Percentiles rank a stretch among this genome's conserved stretches.
These are phyloP conservation scores for Macadamia integrifolia DNA, from an alignment of 164 flowering plant species.

Conservation along the genomic window DNA sequence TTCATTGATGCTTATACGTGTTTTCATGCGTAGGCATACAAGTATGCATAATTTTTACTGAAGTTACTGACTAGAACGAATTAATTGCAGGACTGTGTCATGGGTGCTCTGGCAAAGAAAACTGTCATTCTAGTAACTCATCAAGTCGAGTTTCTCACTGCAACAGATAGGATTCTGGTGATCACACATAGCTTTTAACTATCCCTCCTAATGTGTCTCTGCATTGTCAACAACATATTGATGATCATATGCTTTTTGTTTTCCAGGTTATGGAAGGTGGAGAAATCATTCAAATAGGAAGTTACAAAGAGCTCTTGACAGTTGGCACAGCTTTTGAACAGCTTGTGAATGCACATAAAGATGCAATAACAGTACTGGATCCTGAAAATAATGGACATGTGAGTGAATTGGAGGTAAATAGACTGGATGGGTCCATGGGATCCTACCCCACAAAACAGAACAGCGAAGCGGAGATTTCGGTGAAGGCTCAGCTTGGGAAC, in stretches of 20 bases:
- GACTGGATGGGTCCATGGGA: conserved; percentile 12
- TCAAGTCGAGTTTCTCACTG: conserved; percentile 85
- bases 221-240: too few species aligned
- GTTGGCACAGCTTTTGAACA: conserved; percentile 67
- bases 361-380: conserved; percentile 38
- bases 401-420: conserved; percentile 7
- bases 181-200: not conserved
- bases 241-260: not conserved
- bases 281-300: conserved; percentile 58
- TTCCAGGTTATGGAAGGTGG: conserved; percentile 70
- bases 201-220: not conserved
- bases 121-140: conserved; percentile 87
- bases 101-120: conserved; percentile 51
- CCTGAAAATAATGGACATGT: conserved; percentile 11
- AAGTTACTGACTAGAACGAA: conserved; percentile 4
- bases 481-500: conserved; percentile 25
- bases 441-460: conserved; percentile 12
- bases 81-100: conserved; percentile 68
- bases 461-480: conserved; percentile 36
- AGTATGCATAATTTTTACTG: not conserved
- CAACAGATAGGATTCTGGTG: conserved; percentile 70
- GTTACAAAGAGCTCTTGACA: conserved; percentile 50
- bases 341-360: conserved; percentile 75
- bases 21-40: not conserved
- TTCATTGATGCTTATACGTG: not conserved